Conservation (phyloP, 1,284 basidiomycete species). For the Irpex lacteus region DNA sequence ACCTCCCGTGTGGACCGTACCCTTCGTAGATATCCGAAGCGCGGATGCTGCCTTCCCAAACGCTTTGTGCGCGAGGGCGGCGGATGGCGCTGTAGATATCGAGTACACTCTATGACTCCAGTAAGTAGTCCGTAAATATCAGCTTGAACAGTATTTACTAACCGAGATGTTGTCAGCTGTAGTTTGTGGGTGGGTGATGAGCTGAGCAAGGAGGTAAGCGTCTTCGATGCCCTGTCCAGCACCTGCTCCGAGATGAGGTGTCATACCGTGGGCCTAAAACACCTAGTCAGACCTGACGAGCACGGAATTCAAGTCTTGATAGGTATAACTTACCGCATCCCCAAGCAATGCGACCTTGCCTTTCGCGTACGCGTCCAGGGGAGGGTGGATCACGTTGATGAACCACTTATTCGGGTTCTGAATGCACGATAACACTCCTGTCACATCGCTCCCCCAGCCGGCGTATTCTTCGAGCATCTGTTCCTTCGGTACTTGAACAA, state of each 20-base stretch:
- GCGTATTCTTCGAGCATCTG: conserved; percentile 46
- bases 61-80: conserved; percentile 10
- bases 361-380: conserved; percentile 44
- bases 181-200: conserved; percentile 47
- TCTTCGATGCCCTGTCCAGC: conserved; percentile 66
- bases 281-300: too few species aligned
- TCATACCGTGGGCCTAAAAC: conserved; percentile 53
- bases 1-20: conserved; percentile 6
- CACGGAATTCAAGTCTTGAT: not conserved
- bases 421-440: conserved; percentile 43
- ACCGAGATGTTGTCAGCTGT: conserved; percentile 45
- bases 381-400: conserved; percentile 52
- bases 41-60: conserved; percentile 14
- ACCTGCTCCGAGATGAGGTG: conserved; percentile 59
- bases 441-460: conserved; percentile 49
- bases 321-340: conserved; percentile 45
- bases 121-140: not conserved
- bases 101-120: conserved; percentile 8
- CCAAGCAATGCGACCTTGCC: conserved; percentile 53
- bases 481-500: conserved; percentile 25
- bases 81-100: conserved; percentile 11
- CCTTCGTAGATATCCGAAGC: conserved; percentile 13
- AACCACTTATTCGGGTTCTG: conserved; percentile 56
- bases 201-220: conserved; percentile 44
- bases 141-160: not conserved